Evolutionary conservation across 2,329 filamentous ascomycete genomes (phyloP).

Genomic region (Fusarium redolens): DNA sequence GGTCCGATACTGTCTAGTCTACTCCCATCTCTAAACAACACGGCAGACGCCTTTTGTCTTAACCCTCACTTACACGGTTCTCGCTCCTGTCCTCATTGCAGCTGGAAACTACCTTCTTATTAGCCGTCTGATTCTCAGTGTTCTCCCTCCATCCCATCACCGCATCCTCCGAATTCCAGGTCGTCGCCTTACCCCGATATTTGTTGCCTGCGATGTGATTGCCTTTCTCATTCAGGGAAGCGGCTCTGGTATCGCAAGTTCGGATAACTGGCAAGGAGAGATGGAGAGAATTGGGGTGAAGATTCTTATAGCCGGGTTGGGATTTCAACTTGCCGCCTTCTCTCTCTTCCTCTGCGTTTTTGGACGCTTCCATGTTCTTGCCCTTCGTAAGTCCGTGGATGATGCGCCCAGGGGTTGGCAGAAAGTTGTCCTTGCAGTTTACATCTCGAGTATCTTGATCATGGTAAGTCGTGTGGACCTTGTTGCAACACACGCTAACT

Average conservation of each 20-base stretch:
- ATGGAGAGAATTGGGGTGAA: slow-evolving; percentile 53
- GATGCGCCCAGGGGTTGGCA: slow-evolving; percentile 51
- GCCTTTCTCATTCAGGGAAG: slow-evolving; percentile 58
- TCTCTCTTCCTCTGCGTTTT: slow-evolving; percentile 55
- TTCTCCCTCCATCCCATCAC: slow-evolving; percentile 49
- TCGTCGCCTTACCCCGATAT: slow-evolving; percentile 56
- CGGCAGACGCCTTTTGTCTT: slow-evolving; percentile 52
- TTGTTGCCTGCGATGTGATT: slow-evolving; percentile 59
- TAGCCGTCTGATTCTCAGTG: slow-evolving; percentile 56
- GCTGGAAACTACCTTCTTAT: slow-evolving; percentile 64
- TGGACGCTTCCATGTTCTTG: slow-evolving; percentile 51
- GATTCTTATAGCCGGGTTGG: slow-evolving; percentile 56
- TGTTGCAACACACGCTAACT: neutral
- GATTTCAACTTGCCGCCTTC: slow-evolving; percentile 55
- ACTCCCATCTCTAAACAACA: neutral
- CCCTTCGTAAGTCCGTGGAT: slow-evolving; percentile 30
- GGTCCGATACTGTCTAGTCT: neutral
- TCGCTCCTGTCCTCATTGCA: slow-evolving; percentile 61
- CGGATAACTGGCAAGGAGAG: slow-evolving; percentile 56
- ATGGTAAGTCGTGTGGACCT: slow-evolving; percentile 51
- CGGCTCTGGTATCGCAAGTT: slow-evolving; percentile 57
- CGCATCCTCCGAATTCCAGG: slow-evolving; percentile 52
- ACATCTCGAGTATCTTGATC: slow-evolving; percentile 57
- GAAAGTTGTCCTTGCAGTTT: slow-evolving; percentile 55
- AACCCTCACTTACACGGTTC: slow-evolving; percentile 56